Evolutionary conservation across 2,329 filamentous ascomycete genomes (phyloP).

Genomic region (Cladophialophora bantiana): DNA sequence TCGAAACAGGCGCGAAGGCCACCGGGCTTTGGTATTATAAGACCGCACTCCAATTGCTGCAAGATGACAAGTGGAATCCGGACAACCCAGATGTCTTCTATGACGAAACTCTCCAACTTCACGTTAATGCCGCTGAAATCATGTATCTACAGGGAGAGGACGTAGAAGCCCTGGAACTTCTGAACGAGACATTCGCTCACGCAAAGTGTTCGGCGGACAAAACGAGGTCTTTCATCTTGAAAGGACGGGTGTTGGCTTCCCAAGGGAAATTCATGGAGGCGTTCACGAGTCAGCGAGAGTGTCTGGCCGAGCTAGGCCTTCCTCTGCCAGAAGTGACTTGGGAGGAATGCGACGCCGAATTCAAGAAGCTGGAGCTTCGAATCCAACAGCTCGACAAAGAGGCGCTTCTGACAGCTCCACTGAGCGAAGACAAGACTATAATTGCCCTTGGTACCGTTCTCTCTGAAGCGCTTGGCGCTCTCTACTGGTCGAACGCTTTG

Average conservation of each 20-base stretch:
- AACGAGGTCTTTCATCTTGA: constrained; percentile 81
- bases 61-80: constrained; percentile 78
- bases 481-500: constrained; percentile 66
- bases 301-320: constrained; percentile 73
- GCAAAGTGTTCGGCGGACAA: constrained; percentile 78
- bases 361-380: constrained; percentile 66
- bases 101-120: constrained; percentile 81
- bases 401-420: constrained; percentile 48
- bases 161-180: constrained; percentile 69
- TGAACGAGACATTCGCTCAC: constrained; percentile 72
- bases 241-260: constrained; percentile 79
- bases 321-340: constrained; percentile 71
- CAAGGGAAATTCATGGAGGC: constrained; percentile 74
- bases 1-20: constrained; percentile 80
- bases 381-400: constrained; percentile 65
- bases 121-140: constrained; percentile 81
- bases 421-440: constrained; percentile 52
- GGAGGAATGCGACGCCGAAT: constrained; percentile 78
- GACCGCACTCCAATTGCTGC: constrained; percentile 78
- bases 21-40: constrained; percentile 84
- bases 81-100: constrained; percentile 76
- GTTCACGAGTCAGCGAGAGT: constrained; percentile 73
- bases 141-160: constrained; percentile 79
- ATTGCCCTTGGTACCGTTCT: constrained; percentile 62
- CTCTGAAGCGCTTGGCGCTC: constrained; percentile 64